phyloP scores from a whole-genome alignment of 768 basidiomycete genomes.

The Steccherinum ochraceum region DNA sequence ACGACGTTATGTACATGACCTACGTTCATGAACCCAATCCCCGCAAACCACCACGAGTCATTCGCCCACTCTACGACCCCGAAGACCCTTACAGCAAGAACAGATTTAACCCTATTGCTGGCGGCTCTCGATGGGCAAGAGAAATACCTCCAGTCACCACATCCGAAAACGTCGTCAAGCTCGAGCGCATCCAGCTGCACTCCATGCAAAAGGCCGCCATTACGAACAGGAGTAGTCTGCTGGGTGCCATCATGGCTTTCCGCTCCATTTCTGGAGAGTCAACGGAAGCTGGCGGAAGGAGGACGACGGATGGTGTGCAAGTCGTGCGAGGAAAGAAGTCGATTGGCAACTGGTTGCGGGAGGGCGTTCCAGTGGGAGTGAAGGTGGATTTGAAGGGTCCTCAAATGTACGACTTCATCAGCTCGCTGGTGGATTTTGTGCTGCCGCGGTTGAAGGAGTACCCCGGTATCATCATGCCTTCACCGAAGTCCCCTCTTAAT shows the following conservation, averaged over 20 bases:
- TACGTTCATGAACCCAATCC: slow-evolving; percentile 70
- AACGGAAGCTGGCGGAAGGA: slow-evolving; percentile 62
- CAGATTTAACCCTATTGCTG: slow-evolving; percentile 68
- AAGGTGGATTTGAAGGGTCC: slow-evolving; percentile 89
- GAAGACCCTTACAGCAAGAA: slow-evolving; percentile 78
- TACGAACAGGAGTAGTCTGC: slow-evolving; percentile 59
- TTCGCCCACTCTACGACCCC: slow-evolving; percentile 68
- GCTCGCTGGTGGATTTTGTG: slow-evolving; percentile 86
- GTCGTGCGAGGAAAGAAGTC: slow-evolving; percentile 64
- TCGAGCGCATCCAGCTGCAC: slow-evolving; percentile 85
- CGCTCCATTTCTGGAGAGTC: slow-evolving; percentile 85
- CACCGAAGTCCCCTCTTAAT: slow-evolving; percentile 58
- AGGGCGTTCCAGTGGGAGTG: slow-evolving; percentile 75
- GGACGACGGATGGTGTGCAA: slow-evolving; percentile 69
- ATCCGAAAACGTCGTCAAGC: slow-evolving; percentile 59
- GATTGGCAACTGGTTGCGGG: slow-evolving; percentile 70
- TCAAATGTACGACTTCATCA: slow-evolving; percentile 93
- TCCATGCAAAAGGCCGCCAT: slow-evolving; percentile 81
- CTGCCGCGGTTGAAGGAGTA: slow-evolving; percentile 93
- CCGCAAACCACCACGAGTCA: slow-evolving; percentile 46
- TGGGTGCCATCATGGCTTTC: slow-evolving; percentile 84
- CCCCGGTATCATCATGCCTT: slow-evolving; percentile 74
- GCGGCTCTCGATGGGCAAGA: slow-evolving; percentile 62
- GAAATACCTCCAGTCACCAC: slow-evolving; percentile 62
- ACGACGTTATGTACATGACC: slow-evolving; percentile 92